Conservation (phyloP, 345 rosid species). For the Eucalyptus polybractea region DNA sequence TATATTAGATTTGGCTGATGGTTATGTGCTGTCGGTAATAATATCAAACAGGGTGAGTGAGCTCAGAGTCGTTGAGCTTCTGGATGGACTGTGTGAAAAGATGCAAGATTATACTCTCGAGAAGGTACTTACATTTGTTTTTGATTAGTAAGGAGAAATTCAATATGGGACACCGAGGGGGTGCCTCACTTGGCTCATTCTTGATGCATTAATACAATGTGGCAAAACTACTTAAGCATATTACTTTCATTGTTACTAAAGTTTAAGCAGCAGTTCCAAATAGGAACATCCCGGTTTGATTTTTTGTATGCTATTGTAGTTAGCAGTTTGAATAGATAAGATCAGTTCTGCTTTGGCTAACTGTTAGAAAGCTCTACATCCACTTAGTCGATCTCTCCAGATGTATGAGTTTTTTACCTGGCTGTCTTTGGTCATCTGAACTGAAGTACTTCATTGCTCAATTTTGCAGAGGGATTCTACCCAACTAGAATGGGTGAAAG, state of each 20-base stretch:
- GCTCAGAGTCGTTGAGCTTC: constrained; percentile 81
- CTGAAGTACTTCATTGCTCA: background rate
- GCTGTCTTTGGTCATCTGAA: background rate
- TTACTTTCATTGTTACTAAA: background rate
- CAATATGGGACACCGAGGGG: background rate
- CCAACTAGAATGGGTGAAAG: constrained; percentile 52
- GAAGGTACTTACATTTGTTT: constrained; percentile 25
- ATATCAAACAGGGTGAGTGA: constrained; percentile 57
- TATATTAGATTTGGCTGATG: background rate
- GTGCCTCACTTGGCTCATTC: background rate
- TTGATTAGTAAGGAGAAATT: background rate
- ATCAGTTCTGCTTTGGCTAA: background rate
- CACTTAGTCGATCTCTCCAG: background rate
- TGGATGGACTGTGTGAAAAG: constrained; percentile 88
- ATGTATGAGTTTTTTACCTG: background rate
- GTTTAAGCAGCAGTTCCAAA: background rate
- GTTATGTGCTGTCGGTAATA: background rate
- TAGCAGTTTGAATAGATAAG: background rate
- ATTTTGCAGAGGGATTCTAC: constrained; percentile 48
- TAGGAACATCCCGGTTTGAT: background rate
- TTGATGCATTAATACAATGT: background rate
- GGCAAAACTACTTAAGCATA: background rate
- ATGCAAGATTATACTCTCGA: constrained; percentile 91
- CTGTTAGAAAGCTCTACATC: background rate
- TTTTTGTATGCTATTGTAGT: background rate